Conservation (phyloP, 1,284 basidiomycete species). For the Papiliotrema nemorosa region DNA sequence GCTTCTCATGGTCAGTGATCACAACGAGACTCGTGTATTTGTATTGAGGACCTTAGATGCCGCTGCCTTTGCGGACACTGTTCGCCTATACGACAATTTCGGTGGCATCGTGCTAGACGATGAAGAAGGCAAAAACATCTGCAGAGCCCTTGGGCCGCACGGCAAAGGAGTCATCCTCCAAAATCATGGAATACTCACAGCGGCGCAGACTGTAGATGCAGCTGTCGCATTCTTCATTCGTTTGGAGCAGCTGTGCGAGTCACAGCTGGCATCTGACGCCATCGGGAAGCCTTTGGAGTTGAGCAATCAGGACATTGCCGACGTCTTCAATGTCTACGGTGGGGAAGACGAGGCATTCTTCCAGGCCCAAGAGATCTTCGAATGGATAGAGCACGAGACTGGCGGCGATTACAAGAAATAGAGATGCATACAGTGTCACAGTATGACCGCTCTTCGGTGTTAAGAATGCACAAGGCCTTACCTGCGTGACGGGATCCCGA, state of each 20-base stretch:
- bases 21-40: too few relatives aligned
- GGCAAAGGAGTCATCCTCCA: constrained; percentile 43
- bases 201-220: constrained; percentile 21
- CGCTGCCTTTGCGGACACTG: constrained; percentile 36
- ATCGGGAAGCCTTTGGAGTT: constrained; percentile 6
- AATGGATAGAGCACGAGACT: constrained; percentile 11
- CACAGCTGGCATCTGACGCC: constrained; percentile 32
- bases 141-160: constrained; percentile 42
- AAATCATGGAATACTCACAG: constrained; percentile 39
- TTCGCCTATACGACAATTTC: constrained; percentile 38
- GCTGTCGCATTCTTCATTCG: constrained; percentile 27
- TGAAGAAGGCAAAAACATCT: constrained; percentile 46
- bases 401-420: constrained; percentile 10
- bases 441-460: too few relatives aligned
- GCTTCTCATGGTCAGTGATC: constrained; percentile 55
- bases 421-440: too few relatives aligned
- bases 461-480: too few relatives aligned
- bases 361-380: constrained; percentile 9
- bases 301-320: constrained; percentile 4
- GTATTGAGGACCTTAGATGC: constrained; percentile 5
- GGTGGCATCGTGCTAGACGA: constrained; percentile 49
- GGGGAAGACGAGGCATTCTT: constrained; percentile 6
- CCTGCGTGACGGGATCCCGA: too few relatives aligned
- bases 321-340: constrained; percentile 6
- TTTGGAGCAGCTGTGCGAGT: constrained; percentile 30